Evolutionary conservation across 129 eudicot genomes (phyloP).

Genomic region (Logfia minima): DNA sequence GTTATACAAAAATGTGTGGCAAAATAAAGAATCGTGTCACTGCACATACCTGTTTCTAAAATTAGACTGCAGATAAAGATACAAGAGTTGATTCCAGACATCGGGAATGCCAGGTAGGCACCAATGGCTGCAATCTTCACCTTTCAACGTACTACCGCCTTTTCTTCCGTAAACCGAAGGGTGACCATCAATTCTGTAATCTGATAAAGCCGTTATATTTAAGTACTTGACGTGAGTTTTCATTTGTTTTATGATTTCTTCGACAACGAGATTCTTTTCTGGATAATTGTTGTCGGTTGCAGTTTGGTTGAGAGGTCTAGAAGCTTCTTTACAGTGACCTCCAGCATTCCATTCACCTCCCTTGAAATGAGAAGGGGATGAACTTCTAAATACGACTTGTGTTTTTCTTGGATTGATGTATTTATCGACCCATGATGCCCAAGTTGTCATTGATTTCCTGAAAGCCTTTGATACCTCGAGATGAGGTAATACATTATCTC

Average conservation of each 20-base stretch:
- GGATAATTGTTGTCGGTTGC: constrained; percentile 27
- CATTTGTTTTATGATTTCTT: constrained; percentile 63
- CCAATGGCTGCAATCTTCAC: constrained; percentile 99
- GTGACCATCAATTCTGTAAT: constrained; percentile 87
- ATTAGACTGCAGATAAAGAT: constrained; percentile 47
- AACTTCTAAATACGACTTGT: constrained; percentile 68
- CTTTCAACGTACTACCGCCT: constrained; percentile 35
- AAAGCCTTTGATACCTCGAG: constrained; percentile 78
- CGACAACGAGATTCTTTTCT: constrained; percentile 51
- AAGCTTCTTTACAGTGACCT: constrained; percentile 88
- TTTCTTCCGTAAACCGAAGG: constrained; percentile 82
- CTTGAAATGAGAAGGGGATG: constrained; percentile 91
- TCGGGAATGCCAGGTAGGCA: constrained; percentile 98
- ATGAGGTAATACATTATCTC: constrained; percentile 60
- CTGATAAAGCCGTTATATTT: constrained; percentile 68
- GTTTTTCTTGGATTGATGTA: constrained; percentile 67
- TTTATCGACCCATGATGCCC: constrained; percentile 90
- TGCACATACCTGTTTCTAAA: constrained; percentile 20
- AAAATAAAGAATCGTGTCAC: not conserved
- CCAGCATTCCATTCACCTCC: constrained; percentile 94
- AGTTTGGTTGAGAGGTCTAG: constrained; percentile 51
- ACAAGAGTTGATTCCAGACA: constrained; percentile 83
- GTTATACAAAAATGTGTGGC: not conserved
- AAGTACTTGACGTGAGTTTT: constrained; percentile 59
- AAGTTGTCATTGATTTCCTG: constrained; percentile 61